Conservation (phyloP, 2,329 filamentous ascomycete genomes). For the Hortaea sp. region DNA sequence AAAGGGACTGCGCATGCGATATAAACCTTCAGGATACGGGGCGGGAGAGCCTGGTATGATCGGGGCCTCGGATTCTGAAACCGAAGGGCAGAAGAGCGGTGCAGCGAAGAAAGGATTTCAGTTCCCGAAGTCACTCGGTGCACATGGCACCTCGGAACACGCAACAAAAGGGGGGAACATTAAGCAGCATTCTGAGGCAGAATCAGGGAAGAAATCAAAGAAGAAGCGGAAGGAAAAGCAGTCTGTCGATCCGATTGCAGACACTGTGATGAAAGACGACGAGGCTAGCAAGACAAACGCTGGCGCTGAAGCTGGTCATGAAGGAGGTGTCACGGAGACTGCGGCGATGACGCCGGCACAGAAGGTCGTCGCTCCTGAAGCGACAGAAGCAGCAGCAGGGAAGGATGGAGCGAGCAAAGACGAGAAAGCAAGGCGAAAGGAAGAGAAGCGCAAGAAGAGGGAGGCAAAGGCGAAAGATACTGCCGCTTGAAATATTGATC, state of each 20-base stretch:
- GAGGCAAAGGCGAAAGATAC: constrained; percentile 19
- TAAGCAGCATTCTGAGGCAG: constrained; percentile 18
- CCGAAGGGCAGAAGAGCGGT: constrained; percentile 33
- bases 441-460: constrained; percentile 19
- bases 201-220: constrained; percentile 17
- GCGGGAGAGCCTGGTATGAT: constrained; percentile 32
- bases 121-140: constrained; percentile 18
- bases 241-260: constrained; percentile 22
- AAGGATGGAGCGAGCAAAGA: constrained; percentile 15
- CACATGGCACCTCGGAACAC: constrained; percentile 30
- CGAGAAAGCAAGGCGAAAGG: constrained; percentile 29
- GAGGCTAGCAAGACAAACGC: not conserved
- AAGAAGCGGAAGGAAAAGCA: constrained; percentile 31
- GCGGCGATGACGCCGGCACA: constrained; percentile 15
- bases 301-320: not conserved
- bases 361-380: constrained; percentile 6
- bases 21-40: constrained; percentile 53
- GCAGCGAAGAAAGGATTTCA: constrained; percentile 8
- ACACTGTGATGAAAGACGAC: constrained; percentile 8
- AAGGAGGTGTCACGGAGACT: not conserved
- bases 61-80: constrained; percentile 28
- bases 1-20: constrained; percentile 56
- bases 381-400: constrained; percentile 2
- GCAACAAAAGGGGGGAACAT: constrained; percentile 12
- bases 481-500: not conserved